Evolutionary conservation across 352 stramenopile species (phyloP).

Genomic region (Globisporangium orthogonon): DNA sequence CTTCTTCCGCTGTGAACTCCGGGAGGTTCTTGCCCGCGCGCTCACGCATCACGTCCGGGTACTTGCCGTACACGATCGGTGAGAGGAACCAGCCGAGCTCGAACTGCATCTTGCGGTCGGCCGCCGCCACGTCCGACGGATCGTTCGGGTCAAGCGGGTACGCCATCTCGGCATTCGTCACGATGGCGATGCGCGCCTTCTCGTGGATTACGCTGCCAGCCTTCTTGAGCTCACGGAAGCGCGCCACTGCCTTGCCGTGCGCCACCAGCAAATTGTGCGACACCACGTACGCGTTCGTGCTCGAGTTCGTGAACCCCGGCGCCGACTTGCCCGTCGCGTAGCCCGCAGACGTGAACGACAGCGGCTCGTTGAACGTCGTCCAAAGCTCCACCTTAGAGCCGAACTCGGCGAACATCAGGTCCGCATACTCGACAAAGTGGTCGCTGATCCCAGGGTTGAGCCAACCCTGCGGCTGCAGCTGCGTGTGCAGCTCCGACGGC

Average conservation of each 20-base stretch:
- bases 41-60: constrained; percentile 88
- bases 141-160: constrained; percentile 67
- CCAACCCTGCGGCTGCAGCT: constrained; percentile 65
- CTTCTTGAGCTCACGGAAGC: constrained; percentile 81
- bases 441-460: constrained; percentile 43
- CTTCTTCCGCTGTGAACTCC: constrained; percentile 75
- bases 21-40: constrained; percentile 74
- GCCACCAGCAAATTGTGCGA: constrained; percentile 90
- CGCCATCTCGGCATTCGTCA: constrained; percentile 76
- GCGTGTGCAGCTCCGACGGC: constrained; percentile 77
- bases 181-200: constrained; percentile 88
- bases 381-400: constrained; percentile 90
- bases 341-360: constrained; percentile 77
- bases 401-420: constrained; percentile 89
- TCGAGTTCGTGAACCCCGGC: constrained; percentile 24
- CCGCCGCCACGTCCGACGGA: constrained; percentile 45
- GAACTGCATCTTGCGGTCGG: constrained; percentile 85
- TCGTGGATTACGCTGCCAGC: constrained; percentile 16
- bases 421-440: constrained; percentile 86
- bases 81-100: constrained; percentile 91
- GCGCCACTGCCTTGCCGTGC: constrained; percentile 79
- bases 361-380: constrained; percentile 95
- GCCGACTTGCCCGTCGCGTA: constrained; percentile 74
- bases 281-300: constrained; percentile 40
- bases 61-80: constrained; percentile 88